Conservation (phyloP, 805 yeast species). For the Saturnispora ahearnii region DNA sequence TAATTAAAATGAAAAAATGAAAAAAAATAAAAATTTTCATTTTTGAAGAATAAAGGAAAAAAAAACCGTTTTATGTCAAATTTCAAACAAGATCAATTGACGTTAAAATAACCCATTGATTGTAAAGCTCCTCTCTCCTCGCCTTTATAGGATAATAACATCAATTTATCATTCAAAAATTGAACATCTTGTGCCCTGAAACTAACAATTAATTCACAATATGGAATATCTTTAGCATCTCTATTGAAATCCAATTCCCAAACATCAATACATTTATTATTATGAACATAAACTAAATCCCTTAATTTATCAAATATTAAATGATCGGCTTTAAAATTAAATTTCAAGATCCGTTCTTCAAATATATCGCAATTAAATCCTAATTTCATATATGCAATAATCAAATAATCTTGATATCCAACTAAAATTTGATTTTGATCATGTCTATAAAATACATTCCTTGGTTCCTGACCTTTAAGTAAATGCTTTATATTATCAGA, state of each 20-base stretch:
- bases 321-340: background rate
- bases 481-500: background rate
- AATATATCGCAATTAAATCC: conserved; percentile 7
- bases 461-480: background rate
- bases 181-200: background rate
- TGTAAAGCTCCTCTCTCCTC: background rate
- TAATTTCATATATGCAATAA: conserved; percentile 3
- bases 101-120: background rate
- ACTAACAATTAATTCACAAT: conserved; percentile 2
- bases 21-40: background rate
- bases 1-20: background rate
- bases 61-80: background rate
- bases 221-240: conserved; percentile 4
- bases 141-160: background rate
- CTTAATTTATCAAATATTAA: background rate
- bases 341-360: conserved; percentile 6
- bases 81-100: background rate
- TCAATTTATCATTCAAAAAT: conserved; percentile 1
- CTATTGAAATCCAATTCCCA: conserved; percentile 8
- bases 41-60: background rate
- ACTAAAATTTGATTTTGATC: conserved; percentile 6
- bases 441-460: background rate
- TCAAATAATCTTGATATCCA: background rate
- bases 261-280: conserved; percentile 1
- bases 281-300: background rate